Evolutionary conservation across 495 filamentous ascomycete genomes (phyloP).

Genomic region (Hapsidospora chrysogenum): DNA sequence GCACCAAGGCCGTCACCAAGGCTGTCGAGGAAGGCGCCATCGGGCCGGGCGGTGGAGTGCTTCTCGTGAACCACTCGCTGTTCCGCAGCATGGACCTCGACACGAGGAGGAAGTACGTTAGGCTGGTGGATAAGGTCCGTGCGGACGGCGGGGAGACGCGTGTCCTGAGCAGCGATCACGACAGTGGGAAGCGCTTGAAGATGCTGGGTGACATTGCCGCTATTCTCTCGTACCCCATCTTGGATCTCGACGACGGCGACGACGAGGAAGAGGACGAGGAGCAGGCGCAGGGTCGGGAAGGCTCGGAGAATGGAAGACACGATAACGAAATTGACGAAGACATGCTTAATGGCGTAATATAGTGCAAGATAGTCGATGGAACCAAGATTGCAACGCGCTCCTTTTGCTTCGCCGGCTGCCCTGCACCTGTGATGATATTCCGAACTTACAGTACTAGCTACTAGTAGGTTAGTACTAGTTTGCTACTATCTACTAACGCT

Average conservation of each 20-base stretch:
- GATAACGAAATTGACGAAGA: conserved; percentile 1
- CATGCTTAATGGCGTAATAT: conserved; percentile 3
- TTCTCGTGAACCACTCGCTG: conserved; percentile 71
- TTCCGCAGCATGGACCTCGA: conserved; percentile 75
- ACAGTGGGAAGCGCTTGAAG: conserved; percentile 80
- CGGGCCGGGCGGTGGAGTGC: conserved; percentile 63
- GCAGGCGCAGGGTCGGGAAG: too few species aligned
- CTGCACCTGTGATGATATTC: too few species aligned
- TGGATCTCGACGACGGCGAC: conserved; percentile 51
- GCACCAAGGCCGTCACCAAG: conserved; percentile 64
- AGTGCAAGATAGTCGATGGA: too few species aligned
- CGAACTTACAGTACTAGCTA: too few species aligned
- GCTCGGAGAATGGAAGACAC: neutral
- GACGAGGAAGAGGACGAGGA: conserved; percentile 32
- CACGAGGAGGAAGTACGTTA: conserved; percentile 66
- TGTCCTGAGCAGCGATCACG: conserved; percentile 80
- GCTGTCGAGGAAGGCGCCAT: conserved; percentile 84
- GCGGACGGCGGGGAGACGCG: conserved; percentile 77
- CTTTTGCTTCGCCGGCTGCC: too few species aligned
- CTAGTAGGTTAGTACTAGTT: too few species aligned
- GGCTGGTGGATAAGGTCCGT: conserved; percentile 79
- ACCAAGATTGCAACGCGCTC: too few species aligned
- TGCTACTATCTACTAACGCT: too few species aligned
- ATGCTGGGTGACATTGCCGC: conserved; percentile 76
- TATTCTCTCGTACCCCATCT: conserved; percentile 75